Base-by-base conservation (phyloP, 768 basidiomycete species). In the Mycena haematopus region DNA sequence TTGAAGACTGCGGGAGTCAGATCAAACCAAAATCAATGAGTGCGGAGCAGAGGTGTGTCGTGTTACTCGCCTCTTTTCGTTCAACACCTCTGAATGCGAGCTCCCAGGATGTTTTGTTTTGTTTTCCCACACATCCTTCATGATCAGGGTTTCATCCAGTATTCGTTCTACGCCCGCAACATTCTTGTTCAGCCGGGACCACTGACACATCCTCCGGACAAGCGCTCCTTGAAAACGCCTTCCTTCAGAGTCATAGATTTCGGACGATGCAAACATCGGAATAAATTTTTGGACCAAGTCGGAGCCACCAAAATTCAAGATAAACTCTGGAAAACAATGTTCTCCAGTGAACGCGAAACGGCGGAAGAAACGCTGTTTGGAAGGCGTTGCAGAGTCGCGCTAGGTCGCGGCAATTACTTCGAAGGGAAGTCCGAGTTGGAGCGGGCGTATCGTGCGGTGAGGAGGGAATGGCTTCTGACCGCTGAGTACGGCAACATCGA, bases 221-320 rank as follows among this genome's bases (percentile, higher is more conserved):
- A 52, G n/a, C 58, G 67, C 17, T 66, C 57, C 17, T 15, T 55
- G 0, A 56, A 68, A 1, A 63, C 70, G 29, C 54, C 29, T 29
- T 76, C 46, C 11, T 64, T 70, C 56, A 46, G 69, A 27, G 10
- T 68, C 21, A 38, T 68, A 7, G 67, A 68, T 46, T 68, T 68
- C 38, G 57, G 66, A 3, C 31, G 60, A 15, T 46, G 55, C 35
- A 11, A 54, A 36, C 29, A 24, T 24, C 35, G 8, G 27, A 6
- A 22, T 15, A 21, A 21, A n/a, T 33, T 55, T 11, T 17, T 31
- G 38, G 38, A 45, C 17, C 21, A 5, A 22, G 4, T 17, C 13
- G 22, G 11, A 5, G 29, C 29, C 29, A 9, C 29, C 29, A 31
- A 31, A 31, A 31, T 4, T 4, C 9, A 31, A 4, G 29, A 9